phyloP scores from a whole-genome alignment of 2,329 filamentous ascomycete genomes.

The Colletotrichum tamarilloi region DNA sequence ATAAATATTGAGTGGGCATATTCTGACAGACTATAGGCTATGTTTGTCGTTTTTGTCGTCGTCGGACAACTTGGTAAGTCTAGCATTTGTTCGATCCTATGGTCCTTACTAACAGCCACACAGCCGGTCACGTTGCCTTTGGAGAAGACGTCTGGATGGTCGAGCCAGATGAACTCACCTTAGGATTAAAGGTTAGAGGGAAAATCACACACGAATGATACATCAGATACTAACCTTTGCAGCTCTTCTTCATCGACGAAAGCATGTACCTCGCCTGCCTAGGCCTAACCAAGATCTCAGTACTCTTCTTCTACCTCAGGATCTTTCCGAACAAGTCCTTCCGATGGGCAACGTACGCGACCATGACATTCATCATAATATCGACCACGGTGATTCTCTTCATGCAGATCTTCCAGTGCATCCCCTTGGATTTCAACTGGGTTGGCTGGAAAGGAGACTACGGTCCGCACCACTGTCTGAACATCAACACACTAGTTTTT shows the following conservation, averaged over 20 bases:
- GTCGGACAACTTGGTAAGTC: slow-evolving; percentile 46
- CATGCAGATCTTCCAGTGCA: slow-evolving; percentile 50
- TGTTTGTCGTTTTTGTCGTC: slow-evolving; percentile 46
- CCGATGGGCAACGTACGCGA: slow-evolving; percentile 39
- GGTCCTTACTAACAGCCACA: slow-evolving; percentile 11
- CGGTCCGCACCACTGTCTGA: slow-evolving; percentile 42
- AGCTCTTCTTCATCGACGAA: slow-evolving; percentile 46
- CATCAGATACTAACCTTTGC: not conserved
- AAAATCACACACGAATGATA: not conserved
- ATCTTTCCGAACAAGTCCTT: slow-evolving; percentile 45
- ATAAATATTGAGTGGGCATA: not conserved
- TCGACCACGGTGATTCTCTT: slow-evolving; percentile 44
- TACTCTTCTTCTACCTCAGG: slow-evolving; percentile 47
- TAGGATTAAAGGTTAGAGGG: slow-evolving; percentile 43
- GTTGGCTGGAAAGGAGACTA: slow-evolving; percentile 44
- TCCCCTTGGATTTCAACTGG: slow-evolving; percentile 47
- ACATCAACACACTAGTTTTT: slow-evolving; percentile 46
- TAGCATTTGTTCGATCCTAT: not conserved
- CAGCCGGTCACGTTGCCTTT: slow-evolving; percentile 44
- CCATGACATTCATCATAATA: slow-evolving; percentile 41
- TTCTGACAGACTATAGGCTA: slow-evolving; percentile 34
- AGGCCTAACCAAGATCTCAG: slow-evolving; percentile 44
- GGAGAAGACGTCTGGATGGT: slow-evolving; percentile 53
- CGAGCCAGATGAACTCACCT: slow-evolving; percentile 40
- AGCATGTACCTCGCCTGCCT: slow-evolving; percentile 47